phyloP scores from a whole-genome alignment of 805 yeast species.

The Candida corydali region DNA sequence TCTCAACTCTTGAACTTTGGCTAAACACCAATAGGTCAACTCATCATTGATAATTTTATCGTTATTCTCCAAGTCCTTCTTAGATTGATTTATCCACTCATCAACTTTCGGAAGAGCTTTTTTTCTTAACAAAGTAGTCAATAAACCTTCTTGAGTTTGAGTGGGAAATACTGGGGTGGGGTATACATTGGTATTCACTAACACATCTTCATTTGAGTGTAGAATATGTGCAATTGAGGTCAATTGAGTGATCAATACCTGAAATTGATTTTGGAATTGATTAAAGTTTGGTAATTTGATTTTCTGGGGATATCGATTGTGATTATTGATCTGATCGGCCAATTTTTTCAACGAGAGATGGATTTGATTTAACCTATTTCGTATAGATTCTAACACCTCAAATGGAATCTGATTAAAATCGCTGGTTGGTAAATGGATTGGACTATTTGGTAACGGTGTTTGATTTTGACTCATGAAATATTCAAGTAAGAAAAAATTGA shows the following conservation, averaged over 20 bases:
- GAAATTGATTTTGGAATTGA: conserved; percentile 78
- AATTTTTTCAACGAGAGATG: conserved; percentile 36
- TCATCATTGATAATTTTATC: conserved; percentile 38
- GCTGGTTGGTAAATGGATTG: conserved; percentile 23
- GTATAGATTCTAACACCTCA: conserved; percentile 36
- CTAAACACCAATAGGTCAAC: conserved; percentile 65
- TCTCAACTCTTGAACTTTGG: conserved; percentile 47
- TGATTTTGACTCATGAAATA: conserved; percentile 8
- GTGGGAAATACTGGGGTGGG: conserved; percentile 87
- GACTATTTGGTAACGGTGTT: conserved; percentile 6
- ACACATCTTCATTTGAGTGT: conserved; percentile 52
- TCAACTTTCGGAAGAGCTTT: conserved; percentile 88
- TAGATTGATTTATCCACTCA: conserved; percentile 63
- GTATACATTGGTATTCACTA: conserved; percentile 69
- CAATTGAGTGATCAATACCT: conserved; percentile 77
- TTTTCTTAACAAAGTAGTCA: conserved; percentile 81
- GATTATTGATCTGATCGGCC: conserved; percentile 33
- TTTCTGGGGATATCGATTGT: conserved; percentile 31
- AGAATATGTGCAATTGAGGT: conserved; percentile 71
- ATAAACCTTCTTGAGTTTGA: conserved; percentile 72
- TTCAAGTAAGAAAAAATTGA: background rate
- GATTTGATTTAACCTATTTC: conserved; percentile 40
- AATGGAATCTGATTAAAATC: conserved; percentile 25
- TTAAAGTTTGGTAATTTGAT: conserved; percentile 47
- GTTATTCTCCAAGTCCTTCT: conserved; percentile 14